A percentile compares a stretch with the other conserved stretches of the same genome.
These are phyloP conservation scores for Moniliella sp. DNA, from an alignment of 1,284 basidiomycete species.

Conservation along the genomic window DNA sequence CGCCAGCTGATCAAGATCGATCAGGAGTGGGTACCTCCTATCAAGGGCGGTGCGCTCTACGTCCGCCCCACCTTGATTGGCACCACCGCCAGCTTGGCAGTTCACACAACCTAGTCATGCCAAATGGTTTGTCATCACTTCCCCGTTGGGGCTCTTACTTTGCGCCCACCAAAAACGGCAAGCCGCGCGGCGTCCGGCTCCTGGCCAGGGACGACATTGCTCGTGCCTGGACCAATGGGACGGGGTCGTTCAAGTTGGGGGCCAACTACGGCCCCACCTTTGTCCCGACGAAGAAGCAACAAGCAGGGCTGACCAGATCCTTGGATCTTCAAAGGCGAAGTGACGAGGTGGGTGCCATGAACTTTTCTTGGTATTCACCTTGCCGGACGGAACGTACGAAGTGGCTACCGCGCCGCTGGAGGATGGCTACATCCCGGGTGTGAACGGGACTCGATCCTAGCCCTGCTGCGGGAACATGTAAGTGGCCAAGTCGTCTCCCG, in stretches of 20 bases:
- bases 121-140: constrained; percentile 15
- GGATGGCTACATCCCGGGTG: constrained; percentile 74
- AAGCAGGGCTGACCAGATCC: constrained; percentile 69
- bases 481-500: constrained; percentile 37
- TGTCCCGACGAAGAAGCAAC: constrained; percentile 63
- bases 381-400: constrained; percentile 43
- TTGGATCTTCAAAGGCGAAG: constrained; percentile 65
- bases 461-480: constrained; percentile 57
- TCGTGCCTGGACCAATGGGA: constrained; percentile 30
- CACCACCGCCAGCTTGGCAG: constrained; percentile 66
- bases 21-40: constrained; percentile 70
- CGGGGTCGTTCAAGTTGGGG: constrained; percentile 28
- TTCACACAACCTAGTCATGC: constrained; percentile 72
- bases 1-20: constrained; percentile 71
- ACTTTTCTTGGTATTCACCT: constrained; percentile 68
- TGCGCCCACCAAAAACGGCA: neutral
- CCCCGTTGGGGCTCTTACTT: constrained; percentile 7
- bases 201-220: constrained; percentile 75
- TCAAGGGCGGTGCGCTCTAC: constrained; percentile 74
- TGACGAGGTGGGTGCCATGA: constrained; percentile 60
- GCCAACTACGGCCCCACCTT: constrained; percentile 27
- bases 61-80: constrained; percentile 67
- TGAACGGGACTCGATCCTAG: constrained; percentile 62
- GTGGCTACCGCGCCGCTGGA: constrained; percentile 46
- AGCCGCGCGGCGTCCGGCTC: constrained; percentile 48